Evolutionary conservation across 1,284 basidiomycete genomes (phyloP), one percentile per base, ranked within the genome.

Genomic region (Sparassis latifolia): DNA sequence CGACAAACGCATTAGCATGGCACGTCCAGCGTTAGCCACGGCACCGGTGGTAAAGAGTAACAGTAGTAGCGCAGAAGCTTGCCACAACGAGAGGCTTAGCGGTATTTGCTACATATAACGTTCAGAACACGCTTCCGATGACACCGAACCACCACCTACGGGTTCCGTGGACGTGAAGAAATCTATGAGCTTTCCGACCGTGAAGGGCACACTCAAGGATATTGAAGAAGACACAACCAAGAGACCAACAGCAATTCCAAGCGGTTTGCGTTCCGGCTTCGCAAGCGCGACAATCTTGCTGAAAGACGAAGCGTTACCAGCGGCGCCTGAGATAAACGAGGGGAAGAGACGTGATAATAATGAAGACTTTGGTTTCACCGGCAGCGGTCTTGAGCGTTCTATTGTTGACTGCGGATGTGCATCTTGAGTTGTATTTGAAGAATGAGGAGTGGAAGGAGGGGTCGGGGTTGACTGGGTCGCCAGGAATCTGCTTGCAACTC

Each of bases 101-200:
- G 91, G 87, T 53, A 91, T 85, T 71, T 83, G 75, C 86, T 91
- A 58, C 2, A 45, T 47, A 44, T 49, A 57, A 56, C 55, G 46
- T 46, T 54, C 35, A 12, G 6, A 37, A 37, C 7, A 37, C 35
- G 35, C 20, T 57, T 49, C 50, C 52, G 44, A 51, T 48, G 43
- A 48, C 20, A 20, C 20, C 20, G 20, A 20, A 20, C 20, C 20
- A 20, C 40, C 40, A 75, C 85, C 59, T 62, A 92, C 89, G 33
- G 85, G 82, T 61, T 78, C 76, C 2, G 75, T 54, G 10, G 82
- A 70, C 0, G 91, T 86, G 69, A 95, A 97, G 67, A 89, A 93
- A 69, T 96, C 93, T 55, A 97, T 96, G 45, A 97, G 75, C 65
- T 84, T 89, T 29, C 93, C 94, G 58, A 96, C 86, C 0, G 92